Evolutionary conservation across 169 alveolate genomes (phyloP), one percentile per base, ranked within the genome.

Genomic region (Plasmodium vivax): DNA sequence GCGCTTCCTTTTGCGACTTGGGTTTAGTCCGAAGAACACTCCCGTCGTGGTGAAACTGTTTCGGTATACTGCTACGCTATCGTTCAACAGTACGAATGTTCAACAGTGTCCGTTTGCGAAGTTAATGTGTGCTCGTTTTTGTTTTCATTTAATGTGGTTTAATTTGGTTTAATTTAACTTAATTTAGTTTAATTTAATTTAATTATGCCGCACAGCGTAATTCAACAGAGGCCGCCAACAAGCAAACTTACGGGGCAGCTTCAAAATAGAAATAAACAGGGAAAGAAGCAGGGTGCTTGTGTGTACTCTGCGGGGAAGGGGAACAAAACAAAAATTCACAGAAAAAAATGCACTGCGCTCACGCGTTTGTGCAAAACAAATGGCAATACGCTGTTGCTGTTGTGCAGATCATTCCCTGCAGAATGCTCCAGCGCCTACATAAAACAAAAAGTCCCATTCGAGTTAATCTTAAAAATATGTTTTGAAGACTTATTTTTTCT

Each of bases 221-320:
- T 88, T 45, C 81, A 88, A 88, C 56, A 77, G 80, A 30, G 36
- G 77, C 45, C 34, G 23, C 27, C 80, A 87, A 47, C 27, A 85
- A 85, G 47, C 62, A 73, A 38, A 84, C 32, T 38, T n/a, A 62
- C 36, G 51, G 47, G 75, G 51, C 30, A 16, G 16, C 77, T 68
- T 90, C 62, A 90, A 79, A 79, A 62, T 79, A 90, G 91, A 90
- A 90, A 79, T 90, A 68, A 90, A 90, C 80, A 90, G 73, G 72
- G 38, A 71, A 45, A 45, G 68, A 41, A 54, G 36, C 34, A 62
- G 71, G 62, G 12, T 54, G 41, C 81, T 77, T 23, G 30, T 23
- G 80, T 56, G 77, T 19, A 27, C 74, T 9, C n/a, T 68, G 12
- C 77, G 36, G 41, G 43, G 30, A 84, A 84, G n/a, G 19, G 75